Evolutionary conservation across 768 basidiomycete genomes (phyloP), one percentile per base, ranked within the genome.

Genomic region (Lactarius pseudohatsudake): DNA sequence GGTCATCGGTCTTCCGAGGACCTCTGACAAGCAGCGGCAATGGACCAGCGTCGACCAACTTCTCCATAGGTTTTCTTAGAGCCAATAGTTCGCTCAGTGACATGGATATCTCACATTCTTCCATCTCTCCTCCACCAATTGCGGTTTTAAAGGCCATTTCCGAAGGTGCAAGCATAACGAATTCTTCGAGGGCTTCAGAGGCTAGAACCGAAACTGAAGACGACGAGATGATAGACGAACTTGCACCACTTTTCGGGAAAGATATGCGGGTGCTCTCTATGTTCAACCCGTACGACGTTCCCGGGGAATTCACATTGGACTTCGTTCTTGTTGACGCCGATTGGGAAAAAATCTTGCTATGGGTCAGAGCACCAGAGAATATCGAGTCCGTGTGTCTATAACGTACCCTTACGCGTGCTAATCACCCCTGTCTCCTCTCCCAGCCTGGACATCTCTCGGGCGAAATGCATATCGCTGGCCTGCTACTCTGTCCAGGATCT

Each of bases 221-320:
- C 9, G 61, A 62, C 28, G 66, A 67, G 43, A 57, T 67, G 62
- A 43, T 67, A 11, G 66, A 67, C 11, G 66, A 67, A 43, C 54
- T 67, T 3, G 66, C 57, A 43, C 66, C 66, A 20, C 26, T 64
- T 32, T 67, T 67, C 34, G 62, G 62, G 28, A 56, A 56, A 28
- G 66, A 67, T 28, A 67, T 67, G 66, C 57, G 20, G 2, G 62
- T 67, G 54, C 34, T 67, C 16, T 59, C 53, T 13, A 67, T 67
- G 66, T 57, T 59, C 10, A 59, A 41, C 43, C 41, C 41, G 15
- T 55, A 54, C 36, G 58, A 64, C 8, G 18, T 26, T 34, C 34
- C 62, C 10, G 62, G 58, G 28, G 62, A 60, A 28, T 63, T 67
- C 20, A 40, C 43, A 4, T 56, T 47, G 53, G 32, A 64, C 10